A percentile compares a stretch with the other conserved stretches of the same genome.
Evolutionary conservation across 192 early-diverging fungal genomes (phyloP).

Genomic region (Coemansia sp.): DNA sequence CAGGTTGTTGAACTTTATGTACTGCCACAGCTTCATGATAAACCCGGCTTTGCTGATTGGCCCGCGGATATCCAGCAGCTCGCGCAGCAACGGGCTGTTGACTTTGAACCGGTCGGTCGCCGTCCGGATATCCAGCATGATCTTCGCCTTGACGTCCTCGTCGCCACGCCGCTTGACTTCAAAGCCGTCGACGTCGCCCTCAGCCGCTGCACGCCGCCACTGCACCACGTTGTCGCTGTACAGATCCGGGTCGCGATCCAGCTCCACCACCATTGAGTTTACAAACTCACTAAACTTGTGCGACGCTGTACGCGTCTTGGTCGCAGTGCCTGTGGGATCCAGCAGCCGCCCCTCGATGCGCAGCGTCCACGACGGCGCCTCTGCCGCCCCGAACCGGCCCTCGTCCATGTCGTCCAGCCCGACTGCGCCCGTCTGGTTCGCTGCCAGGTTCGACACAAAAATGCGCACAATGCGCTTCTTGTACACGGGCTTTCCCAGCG

Average conservation of each 20-base stretch:
- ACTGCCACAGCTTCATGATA: conserved; percentile 92
- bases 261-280: conserved; percentile 77
- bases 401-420: conserved; percentile 21
- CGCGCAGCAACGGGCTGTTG: conserved; percentile 63
- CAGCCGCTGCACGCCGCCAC: conserved; percentile 40
- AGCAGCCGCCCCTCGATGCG: conserved; percentile 86
- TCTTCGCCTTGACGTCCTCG: conserved; percentile 74
- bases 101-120: conserved; percentile 82
- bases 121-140: conserved; percentile 77
- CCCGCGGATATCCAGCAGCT: conserved; percentile 73
- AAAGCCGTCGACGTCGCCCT: conserved; percentile 69
- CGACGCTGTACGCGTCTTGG: conserved; percentile 59
- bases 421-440: conserved; percentile 61
- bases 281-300: conserved; percentile 88
- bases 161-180: conserved; percentile 93
- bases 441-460: conserved; percentile 86
- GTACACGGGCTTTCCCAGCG: conserved; percentile 67
- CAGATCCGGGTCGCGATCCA: conserved; percentile 74
- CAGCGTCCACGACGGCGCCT: conserved; percentile 86
- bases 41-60: conserved; percentile 51
- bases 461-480: conserved; percentile 81
- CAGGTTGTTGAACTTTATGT: conserved; percentile 88
- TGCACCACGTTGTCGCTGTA: conserved; percentile 65
- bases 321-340: conserved; percentile 63
- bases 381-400: conserved; percentile 41